Conservation (phyloP, 192 early-diverging fungal genomes). For the Gaertneriomyces semiglobifer region DNA sequence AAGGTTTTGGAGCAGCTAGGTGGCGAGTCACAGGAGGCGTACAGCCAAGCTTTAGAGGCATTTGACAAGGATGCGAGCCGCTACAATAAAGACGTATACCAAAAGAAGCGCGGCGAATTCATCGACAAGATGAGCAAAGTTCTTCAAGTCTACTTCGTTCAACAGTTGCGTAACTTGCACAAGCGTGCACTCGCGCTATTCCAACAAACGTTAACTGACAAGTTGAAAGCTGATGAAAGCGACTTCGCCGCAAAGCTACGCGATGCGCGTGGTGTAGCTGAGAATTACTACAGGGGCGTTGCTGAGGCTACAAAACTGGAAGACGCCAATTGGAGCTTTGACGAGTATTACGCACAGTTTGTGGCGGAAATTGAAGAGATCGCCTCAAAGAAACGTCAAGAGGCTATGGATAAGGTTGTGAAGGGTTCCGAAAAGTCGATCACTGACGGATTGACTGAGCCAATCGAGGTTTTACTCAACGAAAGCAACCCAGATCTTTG, state of each 20-base stretch:
- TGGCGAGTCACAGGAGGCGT: conserved; percentile 52
- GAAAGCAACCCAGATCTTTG: conserved; percentile 68
- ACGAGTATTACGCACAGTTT: conserved; percentile 57
- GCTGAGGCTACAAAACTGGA: conserved; percentile 58
- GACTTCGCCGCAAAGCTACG: conserved; percentile 67
- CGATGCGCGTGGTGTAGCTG: conserved; percentile 31
- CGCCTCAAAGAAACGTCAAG: conserved; percentile 53
- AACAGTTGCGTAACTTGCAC: conserved; percentile 84
- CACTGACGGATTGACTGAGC: conserved; percentile 60
- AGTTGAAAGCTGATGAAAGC: conserved; percentile 47
- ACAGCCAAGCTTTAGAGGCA: conserved; percentile 42
- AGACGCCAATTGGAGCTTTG: conserved; percentile 69
- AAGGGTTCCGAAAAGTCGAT: conserved; percentile 39
- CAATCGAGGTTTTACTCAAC: conserved; percentile 66
- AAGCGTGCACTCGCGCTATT: conserved; percentile 71
- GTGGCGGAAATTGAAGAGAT: conserved; percentile 61
- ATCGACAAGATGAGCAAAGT: conserved; percentile 69
- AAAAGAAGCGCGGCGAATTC: conserved; percentile 81
- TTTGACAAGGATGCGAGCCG: conserved; percentile 91
- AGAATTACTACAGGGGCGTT: conserved; percentile 42
- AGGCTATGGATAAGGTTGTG: conserved; percentile 66
- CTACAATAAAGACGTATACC: conserved; percentile 85
- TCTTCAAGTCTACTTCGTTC: conserved; percentile 74
- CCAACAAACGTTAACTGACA: conserved; percentile 50
- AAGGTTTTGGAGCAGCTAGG: conserved; percentile 78